Evolutionary conservation across 1,284 basidiomycete genomes (phyloP), one percentile per base, ranked within the genome.

Genomic region (Malassezia arunalokei): DNA sequence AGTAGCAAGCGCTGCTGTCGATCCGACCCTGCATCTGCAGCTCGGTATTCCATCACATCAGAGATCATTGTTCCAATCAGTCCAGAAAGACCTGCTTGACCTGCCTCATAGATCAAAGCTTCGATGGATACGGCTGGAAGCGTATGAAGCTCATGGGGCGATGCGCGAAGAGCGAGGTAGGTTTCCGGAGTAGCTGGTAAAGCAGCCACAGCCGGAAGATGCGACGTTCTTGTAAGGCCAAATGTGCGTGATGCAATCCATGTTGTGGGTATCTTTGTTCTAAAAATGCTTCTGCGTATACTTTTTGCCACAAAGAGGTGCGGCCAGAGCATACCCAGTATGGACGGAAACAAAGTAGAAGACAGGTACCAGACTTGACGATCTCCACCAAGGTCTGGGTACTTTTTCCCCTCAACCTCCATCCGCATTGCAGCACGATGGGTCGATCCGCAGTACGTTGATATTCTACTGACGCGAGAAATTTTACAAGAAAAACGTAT

Each of bases 101-200:
- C 53, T 12, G 47, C 37, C 7, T 50, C 43, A 15, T 33, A n/a
- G 1, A 50, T 55, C 0, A 55, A 28, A 2, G 48, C 30, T 7
- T 46, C 40, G 17, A 50, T 42, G 4, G 53, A 50, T 3, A 37
- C 30, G 20, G 37, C 53, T 12, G 53, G 53, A 9, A 55, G 40
- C 5, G 38, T 47, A 6, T 43, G 48, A 8, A 55, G 40, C 40
- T 55, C 47, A 35, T 46, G 32, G 14, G 31, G 32, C 8, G 53
- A 55, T 8, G 42, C 33, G 24, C 53, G 47, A 29, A 55, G 29
- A 28, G 53, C 53, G 28, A 55, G 29, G 39, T 55, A 55, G 30
- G 53, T 55, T 9, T 55, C 53, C 4, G 48, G 48, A n/a, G 53
- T 55, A n/a, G 49, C 48, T 6, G 53, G 53, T n/a, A 55, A 32